phyloP scores from a whole-genome alignment of 345 rosid genomes.

The Hirschfeldia incana region DNA sequence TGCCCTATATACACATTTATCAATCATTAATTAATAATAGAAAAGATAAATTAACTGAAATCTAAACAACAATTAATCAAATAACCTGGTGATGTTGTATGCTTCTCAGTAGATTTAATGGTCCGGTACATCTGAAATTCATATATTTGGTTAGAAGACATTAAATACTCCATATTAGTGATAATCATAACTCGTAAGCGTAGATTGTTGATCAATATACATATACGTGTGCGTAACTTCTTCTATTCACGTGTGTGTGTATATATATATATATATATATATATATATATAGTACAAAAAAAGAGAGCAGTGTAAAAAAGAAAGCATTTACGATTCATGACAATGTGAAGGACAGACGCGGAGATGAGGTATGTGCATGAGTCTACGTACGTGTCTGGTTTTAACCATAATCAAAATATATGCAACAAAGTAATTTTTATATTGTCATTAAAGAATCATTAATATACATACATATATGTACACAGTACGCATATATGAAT shows the following conservation, averaged over 20 bases:
- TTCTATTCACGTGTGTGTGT: slow-evolving; percentile 33
- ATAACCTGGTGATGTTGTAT: slow-evolving; percentile 39
- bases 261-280: not conserved
- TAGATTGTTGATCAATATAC: not conserved
- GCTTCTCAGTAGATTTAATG: slow-evolving; percentile 38
- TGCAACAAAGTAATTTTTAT: slow-evolving; percentile 1
- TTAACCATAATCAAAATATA: slow-evolving; percentile 15
- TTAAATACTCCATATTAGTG: not conserved
- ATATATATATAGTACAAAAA: slow-evolving; percentile 24
- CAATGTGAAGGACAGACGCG: slow-evolving; percentile 34
- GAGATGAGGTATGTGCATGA: slow-evolving; percentile 40
- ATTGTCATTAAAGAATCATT: slow-evolving; percentile 23
- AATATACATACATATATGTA: slow-evolving; percentile 26
- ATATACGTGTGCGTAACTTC: not conserved
- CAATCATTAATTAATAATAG: not conserved
- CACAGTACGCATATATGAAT: not conserved
- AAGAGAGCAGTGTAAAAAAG: slow-evolving; percentile 25
- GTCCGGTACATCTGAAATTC: slow-evolving; percentile 43
- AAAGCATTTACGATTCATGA: slow-evolving; percentile 44
- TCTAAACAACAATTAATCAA: slow-evolving; percentile 3
- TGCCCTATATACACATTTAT: slow-evolving; percentile 49
- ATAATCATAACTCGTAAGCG: not conserved
- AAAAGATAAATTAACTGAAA: not conserved
- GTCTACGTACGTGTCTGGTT: slow-evolving; percentile 43
- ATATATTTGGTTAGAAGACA: slow-evolving; percentile 1